These are phyloP conservation scores for Phytophthora podocarpi DNA, from an alignment of 352 stramenopile species.

Conservation along the genomic window DNA sequence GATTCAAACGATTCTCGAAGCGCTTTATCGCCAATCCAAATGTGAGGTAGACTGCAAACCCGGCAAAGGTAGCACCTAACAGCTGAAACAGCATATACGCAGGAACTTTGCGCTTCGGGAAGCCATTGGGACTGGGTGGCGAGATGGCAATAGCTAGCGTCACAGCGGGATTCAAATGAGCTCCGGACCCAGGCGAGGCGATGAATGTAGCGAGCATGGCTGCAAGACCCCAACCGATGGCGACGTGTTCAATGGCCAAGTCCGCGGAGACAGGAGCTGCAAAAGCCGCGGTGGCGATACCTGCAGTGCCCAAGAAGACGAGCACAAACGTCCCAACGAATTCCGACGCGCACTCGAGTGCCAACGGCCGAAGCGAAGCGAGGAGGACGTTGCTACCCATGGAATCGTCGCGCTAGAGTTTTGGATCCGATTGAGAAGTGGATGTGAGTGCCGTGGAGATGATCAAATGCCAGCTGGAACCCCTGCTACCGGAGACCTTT, in stretches of 20 bases:
- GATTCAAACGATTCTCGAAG: constrained; percentile 52
- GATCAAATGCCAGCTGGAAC: constrained; percentile 10
- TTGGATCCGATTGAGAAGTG: constrained; percentile 13
- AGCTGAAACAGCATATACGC: constrained; percentile 69
- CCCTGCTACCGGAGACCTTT: not conserved
- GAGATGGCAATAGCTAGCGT: constrained; percentile 59
- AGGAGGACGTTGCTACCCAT: constrained; percentile 22
- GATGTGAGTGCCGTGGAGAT: constrained; percentile 7
- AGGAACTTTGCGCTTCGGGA: constrained; percentile 49
- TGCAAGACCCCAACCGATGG: constrained; percentile 44
- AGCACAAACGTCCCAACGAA: constrained; percentile 47
- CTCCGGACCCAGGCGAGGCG: constrained; percentile 52
- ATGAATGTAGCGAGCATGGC: constrained; percentile 59
- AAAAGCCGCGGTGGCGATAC: constrained; percentile 27
- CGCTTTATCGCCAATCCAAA: constrained; percentile 56
- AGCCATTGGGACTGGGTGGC: constrained; percentile 25
- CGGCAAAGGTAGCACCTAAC: constrained; percentile 51
- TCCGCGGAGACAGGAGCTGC: constrained; percentile 3
- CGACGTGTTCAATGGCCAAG: constrained; percentile 22
- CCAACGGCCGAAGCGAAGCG: constrained; percentile 25
- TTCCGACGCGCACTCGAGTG: constrained; percentile 44
- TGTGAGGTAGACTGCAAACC: constrained; percentile 45
- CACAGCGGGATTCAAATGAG: constrained; percentile 75
- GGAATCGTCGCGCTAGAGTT: not conserved
- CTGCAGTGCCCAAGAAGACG: constrained; percentile 43